Percentiles rank a stretch among this genome's conserved stretches.
phyloP scores from a whole-genome alignment of 2,329 filamentous ascomycete genomes.

The Orbilia ellipsospora region DNA sequence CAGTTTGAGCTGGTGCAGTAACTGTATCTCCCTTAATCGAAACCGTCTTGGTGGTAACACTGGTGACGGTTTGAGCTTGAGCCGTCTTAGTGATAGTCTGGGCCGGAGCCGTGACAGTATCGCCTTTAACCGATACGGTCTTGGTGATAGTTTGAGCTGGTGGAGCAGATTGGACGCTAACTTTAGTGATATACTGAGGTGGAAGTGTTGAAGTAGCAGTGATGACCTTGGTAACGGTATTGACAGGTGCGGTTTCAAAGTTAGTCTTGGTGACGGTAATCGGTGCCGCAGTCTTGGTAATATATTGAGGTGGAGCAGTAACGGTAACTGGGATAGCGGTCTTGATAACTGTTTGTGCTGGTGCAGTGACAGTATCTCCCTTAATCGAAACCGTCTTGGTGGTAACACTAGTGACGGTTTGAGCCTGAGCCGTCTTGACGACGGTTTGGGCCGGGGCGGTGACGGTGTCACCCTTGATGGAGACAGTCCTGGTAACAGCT shows the following conservation, averaged over 20 bases:
- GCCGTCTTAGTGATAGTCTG: not conserved
- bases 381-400: constrained; percentile 8
- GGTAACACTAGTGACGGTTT: not conserved
- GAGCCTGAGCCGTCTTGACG: not conserved
- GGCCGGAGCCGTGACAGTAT: not conserved
- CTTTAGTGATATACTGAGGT: not conserved
- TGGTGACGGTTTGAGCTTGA: not conserved
- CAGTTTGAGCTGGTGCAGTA: not conserved
- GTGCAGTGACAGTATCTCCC: not conserved
- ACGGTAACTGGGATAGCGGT: not conserved
- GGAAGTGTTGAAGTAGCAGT: constrained; percentile 1
- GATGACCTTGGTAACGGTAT: constrained; percentile 4
- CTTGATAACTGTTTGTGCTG: not conserved
- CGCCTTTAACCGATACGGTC: constrained; percentile 1
- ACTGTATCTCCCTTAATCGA: not conserved
- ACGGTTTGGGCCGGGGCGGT: not conserved
- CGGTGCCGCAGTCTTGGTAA: not conserved
- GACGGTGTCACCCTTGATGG: not conserved
- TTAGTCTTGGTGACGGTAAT: not conserved
- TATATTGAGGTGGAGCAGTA: not conserved
- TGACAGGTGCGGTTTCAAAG: not conserved
- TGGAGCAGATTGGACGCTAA: not conserved
- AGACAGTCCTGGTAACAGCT: constrained; percentile 8
- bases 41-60: not conserved
- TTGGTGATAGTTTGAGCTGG: constrained; percentile 2